phyloP scores from a whole-genome alignment of 345 rosid species.

The Eucalyptus tenuipes region DNA sequence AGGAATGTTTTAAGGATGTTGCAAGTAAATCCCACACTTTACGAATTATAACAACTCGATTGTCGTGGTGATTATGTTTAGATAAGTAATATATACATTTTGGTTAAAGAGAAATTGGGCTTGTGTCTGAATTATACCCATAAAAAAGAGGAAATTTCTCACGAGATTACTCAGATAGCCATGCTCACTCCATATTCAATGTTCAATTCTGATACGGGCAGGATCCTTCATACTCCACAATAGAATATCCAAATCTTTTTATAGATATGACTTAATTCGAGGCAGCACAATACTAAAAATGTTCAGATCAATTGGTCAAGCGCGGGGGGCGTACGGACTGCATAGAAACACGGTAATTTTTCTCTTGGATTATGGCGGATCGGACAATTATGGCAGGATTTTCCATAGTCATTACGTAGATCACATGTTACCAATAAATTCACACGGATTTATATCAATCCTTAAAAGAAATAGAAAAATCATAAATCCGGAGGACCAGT shows the following conservation, averaged over 20 bases:
- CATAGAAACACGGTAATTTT: background rate
- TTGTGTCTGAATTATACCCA: background rate
- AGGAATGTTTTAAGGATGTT: background rate
- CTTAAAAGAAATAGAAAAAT: background rate
- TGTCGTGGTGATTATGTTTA: background rate
- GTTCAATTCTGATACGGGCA: background rate
- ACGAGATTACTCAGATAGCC: too few species aligned
- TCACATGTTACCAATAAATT: background rate
- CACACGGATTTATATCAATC: background rate
- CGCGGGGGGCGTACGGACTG: background rate
- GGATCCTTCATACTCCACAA: background rate
- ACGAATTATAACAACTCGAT: background rate
- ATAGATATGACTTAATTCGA: background rate
- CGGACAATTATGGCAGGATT: background rate
- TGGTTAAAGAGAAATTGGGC: background rate
- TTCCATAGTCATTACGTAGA: background rate
- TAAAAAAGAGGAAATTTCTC: background rate
- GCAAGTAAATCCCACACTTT: background rate
- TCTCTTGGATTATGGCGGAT: background rate
- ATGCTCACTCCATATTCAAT: background rate
- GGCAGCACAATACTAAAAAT: fast-evolving
- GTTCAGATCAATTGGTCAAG: background rate
- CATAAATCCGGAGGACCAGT: background rate
- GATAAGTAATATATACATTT: background rate
- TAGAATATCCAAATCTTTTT: background rate